These are phyloP conservation scores for Suhomyces vadensis DNA, from an alignment of 805 yeast species.

Conservation along the genomic window DNA sequence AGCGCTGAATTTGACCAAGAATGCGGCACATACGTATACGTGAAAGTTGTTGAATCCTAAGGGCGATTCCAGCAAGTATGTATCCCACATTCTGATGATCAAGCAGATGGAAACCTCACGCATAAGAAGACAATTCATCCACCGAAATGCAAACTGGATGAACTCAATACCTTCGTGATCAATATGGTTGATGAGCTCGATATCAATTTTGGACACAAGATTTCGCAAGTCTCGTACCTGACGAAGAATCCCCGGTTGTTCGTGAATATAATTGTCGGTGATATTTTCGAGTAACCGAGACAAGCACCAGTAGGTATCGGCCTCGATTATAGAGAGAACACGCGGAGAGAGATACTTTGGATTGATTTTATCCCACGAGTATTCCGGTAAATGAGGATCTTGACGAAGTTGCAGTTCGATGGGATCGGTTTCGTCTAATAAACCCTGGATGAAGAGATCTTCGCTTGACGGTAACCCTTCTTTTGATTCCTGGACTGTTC, in stretches of 20 bases:
- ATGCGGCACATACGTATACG: slow-evolving; percentile 97
- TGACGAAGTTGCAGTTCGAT: slow-evolving; percentile 24
- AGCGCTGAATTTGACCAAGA: slow-evolving; percentile 82
- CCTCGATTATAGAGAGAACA: slow-evolving; percentile 73
- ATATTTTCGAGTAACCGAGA: slow-evolving; percentile 89
- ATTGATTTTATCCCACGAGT: slow-evolving; percentile 56
- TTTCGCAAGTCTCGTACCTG: slow-evolving; percentile 83
- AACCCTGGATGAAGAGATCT: slow-evolving; percentile 36
- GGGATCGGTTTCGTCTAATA: slow-evolving; percentile 30
- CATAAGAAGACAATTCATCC: slow-evolving; percentile 99
- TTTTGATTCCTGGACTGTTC: slow-evolving; percentile 14
- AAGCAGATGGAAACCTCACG: slow-evolving; percentile 79
- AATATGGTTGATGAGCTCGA: slow-evolving; percentile 70
- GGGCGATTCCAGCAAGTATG: slow-evolving; percentile 75
- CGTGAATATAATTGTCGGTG: slow-evolving; percentile 95
- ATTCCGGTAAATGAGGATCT: slow-evolving; percentile 27
- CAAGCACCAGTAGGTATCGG: slow-evolving; percentile 96
- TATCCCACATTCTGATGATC: slow-evolving; percentile 96
- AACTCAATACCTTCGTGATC: slow-evolving; percentile 85
- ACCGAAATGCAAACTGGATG: slow-evolving; percentile 91
- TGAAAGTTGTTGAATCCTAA: slow-evolving; percentile 89
- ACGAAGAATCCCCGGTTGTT: slow-evolving; percentile 94
- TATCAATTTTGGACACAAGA: slow-evolving; percentile 78
- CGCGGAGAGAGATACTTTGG: slow-evolving; percentile 60
- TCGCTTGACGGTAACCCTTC: slow-evolving; percentile 18